Base-by-base conservation (phyloP, 2,329 filamentous ascomycete genomes). In the Rutstroemia sp. region DNA sequence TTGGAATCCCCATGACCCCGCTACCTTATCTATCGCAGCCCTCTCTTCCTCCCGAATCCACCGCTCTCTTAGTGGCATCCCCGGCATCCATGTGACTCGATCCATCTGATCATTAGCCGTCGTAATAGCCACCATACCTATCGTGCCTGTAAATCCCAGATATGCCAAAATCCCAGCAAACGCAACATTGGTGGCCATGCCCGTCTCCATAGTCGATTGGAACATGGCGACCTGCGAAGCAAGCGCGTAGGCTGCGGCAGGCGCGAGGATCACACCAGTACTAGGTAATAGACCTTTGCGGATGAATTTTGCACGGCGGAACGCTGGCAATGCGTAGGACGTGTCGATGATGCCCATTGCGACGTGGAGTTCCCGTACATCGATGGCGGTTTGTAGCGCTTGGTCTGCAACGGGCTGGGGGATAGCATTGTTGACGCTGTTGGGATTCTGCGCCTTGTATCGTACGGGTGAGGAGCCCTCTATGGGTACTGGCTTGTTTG, bases 41-140 rank as follows among this genome's bases (percentile, higher is more conserved):
- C 94, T 79, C 76, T 99, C 92, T 61, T 96, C 91, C 70, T 97
- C 94, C 37, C 89, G 79, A 54, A 95, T 71, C 88, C 92, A 97
- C 14, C 94, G 81, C 66, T 89, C 81, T 60, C 87, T 80, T 61
- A 97, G 74, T 21, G 89, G 87, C 37, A 89, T 86, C 10, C 94
- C 94, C 0, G 83, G 83, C 8, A 87, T 79, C 94, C 94, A 99
- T 2, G 89, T 92, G 5, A 97, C 90, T 19, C 94, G 83, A 66
- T 87, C 86, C 89, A 96, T 96, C 72, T 97, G 91, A 70, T 97
- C 92, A 72, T 96, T 96, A 58, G 86, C 79, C 37, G 92, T 96
- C 25, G 89, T 85, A 58, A 95, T 76, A 8, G 92, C 90, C 39
- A 97, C 83, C 44, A 94, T 74, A 2, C 92, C 94, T 53, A 97